Evolutionary conservation across 2,329 filamentous ascomycete genomes (phyloP), one percentile per base, ranked within the genome.

Genomic region (Neonectria punicea): DNA sequence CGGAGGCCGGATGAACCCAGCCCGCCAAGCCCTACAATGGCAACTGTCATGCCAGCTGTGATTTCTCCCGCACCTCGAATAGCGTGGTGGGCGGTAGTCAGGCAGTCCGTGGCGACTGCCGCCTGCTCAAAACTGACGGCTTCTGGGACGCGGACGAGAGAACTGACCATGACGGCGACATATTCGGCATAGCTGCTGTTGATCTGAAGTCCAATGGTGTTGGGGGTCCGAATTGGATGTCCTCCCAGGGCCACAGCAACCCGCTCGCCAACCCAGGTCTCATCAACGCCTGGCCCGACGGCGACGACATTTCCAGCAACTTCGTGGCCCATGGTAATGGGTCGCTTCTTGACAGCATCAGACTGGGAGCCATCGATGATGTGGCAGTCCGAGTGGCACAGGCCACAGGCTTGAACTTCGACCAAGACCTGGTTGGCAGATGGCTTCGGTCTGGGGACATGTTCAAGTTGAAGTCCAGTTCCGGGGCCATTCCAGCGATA

Each of bases 321-420:
- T n/a, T 65, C 57, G 20, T 65, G 62, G 41, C 62, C 62, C 4
- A 61, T 32, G 3, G 53, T 61, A 16, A 65, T 41, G 9, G 58
- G 62, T 10, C 34, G 32, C 30, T 43, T 61, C 16, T 47, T 58
- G 5, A 46, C 14, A 20, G 51, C 10, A n/a, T 14, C 30, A 4
- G 36, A 32, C 7, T 57, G 44, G n/a, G 32, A 16, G 28, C 62
- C 62, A 5, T 20, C 28, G 13, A 65, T 28, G 14, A 65, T 53
- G 53, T 58, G 62, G 14, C 58, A 54, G 39, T 65, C 62, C 2
- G 62, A 65, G 28, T 65, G 62, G 13, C 57, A 65, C 25, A 65
- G 39, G 20, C 62, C 47, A 11, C 39, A 44, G 11, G 57, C 62
- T 49, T 58, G 51, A 47, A 65, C 57, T 34, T 65, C 46, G 11